Evolutionary conservation across 345 rosid species (phyloP).

Genomic region (Pseudoturritis turrita): DNA sequence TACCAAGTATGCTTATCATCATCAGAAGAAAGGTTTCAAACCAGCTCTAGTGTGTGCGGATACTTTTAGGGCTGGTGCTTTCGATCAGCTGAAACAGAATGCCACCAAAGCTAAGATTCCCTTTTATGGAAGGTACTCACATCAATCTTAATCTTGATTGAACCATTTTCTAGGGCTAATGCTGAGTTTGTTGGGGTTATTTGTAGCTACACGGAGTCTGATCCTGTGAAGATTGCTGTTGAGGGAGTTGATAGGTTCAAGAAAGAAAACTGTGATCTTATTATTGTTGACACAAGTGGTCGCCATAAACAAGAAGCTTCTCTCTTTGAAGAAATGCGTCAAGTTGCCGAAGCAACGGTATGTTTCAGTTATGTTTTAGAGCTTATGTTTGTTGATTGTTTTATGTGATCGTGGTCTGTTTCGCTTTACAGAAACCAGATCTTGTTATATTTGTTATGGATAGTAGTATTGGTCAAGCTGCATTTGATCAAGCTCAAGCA

Average conservation of each 20-base stretch:
- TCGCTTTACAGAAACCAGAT: conserved; percentile 71
- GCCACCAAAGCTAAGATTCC: conserved; percentile 85
- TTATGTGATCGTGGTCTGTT: background rate
- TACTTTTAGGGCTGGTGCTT: conserved; percentile 71
- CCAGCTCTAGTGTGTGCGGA: conserved; percentile 92
- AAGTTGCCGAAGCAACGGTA: conserved; percentile 96
- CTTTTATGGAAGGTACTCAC: conserved; percentile 68
- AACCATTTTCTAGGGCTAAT: background rate
- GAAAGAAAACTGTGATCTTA: conserved; percentile 88
- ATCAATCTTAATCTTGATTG: background rate
- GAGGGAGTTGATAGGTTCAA: conserved; percentile 92
- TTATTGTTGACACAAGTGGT: conserved; percentile 93
- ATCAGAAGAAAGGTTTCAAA: conserved; percentile 82
- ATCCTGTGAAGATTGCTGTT: conserved; percentile 91
- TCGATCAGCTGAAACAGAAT: conserved; percentile 89
- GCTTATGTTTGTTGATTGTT: too few relatives aligned
- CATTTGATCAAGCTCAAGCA: conserved; percentile 92
- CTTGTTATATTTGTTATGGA: conserved; percentile 93
- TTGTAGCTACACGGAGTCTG: conserved; percentile 82
- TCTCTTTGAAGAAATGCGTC: conserved; percentile 97
- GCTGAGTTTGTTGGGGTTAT: background rate
- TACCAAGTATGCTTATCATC: conserved; percentile 80
- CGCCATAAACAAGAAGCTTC: conserved; percentile 96
- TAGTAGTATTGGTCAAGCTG: conserved; percentile 97
- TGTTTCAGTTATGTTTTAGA: background rate